Evolutionary conservation across 192 early-diverging fungal species (phyloP).

Genomic region (Backusella circina): DNA sequence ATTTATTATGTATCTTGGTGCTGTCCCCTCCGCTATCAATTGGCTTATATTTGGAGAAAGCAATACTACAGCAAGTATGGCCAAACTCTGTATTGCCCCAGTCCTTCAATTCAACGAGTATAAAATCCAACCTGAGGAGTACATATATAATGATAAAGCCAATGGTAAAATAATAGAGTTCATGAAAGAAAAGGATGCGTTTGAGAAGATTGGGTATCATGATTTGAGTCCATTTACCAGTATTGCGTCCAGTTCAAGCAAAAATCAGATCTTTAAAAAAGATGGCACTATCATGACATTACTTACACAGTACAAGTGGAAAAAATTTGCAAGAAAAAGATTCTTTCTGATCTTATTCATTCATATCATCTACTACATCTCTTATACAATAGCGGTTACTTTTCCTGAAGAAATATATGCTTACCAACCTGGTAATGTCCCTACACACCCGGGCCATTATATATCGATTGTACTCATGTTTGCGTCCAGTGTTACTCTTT

Average conservation of each 20-base stretch:
- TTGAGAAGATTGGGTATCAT: background rate
- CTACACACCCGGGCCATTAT: background rate
- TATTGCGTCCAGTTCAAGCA: background rate
- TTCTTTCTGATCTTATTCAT: background rate
- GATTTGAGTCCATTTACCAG: background rate
- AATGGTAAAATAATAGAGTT: background rate
- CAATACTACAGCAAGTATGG: background rate
- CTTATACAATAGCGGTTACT: background rate
- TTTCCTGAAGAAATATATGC: background rate
- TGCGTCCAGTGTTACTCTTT: background rate
- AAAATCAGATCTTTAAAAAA: background rate
- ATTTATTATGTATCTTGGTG: background rate
- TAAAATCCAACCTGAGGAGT: background rate
- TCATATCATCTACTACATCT: background rate
- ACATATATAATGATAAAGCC: background rate
- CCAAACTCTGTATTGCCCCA: background rate
- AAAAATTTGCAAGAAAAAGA: background rate
- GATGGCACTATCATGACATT: background rate
- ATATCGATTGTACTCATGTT: background rate
- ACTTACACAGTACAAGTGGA: background rate
- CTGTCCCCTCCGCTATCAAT: background rate
- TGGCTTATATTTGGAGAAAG: background rate
- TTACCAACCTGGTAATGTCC: background rate
- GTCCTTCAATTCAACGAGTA: background rate
- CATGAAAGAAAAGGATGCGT: background rate